Evolutionary conservation across 1,284 basidiomycete genomes (phyloP).

Genomic region (Sanguinoderma infundibulare): DNA sequence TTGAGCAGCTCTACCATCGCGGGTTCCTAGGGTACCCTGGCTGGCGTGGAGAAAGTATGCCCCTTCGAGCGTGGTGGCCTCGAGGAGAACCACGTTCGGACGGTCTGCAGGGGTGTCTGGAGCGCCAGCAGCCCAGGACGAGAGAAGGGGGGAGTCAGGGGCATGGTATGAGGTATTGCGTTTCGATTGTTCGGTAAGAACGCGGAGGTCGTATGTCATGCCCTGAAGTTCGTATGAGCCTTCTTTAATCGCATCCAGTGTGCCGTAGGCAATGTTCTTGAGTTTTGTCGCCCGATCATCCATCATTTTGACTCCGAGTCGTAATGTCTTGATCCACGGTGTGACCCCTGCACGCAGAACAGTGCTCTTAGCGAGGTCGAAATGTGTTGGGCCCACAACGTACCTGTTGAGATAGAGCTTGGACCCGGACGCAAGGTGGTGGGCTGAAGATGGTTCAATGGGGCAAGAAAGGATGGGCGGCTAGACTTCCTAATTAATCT

Average conservation of each 20-base stretch:
- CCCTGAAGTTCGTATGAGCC: slow-evolving; percentile 33
- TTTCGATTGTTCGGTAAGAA: slow-evolving; percentile 37
- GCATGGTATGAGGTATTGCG: slow-evolving; percentile 47
- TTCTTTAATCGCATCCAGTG: slow-evolving; percentile 36
- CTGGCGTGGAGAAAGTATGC: slow-evolving; percentile 36
- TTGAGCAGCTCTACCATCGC: slow-evolving; percentile 20
- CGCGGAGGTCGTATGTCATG: slow-evolving; percentile 36
- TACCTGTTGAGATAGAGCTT: too few relatives aligned
- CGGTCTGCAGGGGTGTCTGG: slow-evolving; percentile 18
- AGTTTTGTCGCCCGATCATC: slow-evolving; percentile 22
- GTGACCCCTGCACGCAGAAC: too few relatives aligned
- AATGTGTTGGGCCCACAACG: too few relatives aligned
- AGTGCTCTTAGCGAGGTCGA: too few relatives aligned
- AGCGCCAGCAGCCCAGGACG: slow-evolving; percentile 40
- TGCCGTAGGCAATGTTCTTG: slow-evolving; percentile 36
- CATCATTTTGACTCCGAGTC: slow-evolving; percentile 7
- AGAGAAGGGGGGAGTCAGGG: slow-evolving; percentile 42
- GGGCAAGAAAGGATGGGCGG: too few relatives aligned
- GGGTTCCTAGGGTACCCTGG: slow-evolving; percentile 16
- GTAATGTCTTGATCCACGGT: too few relatives aligned
- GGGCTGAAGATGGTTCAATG: too few relatives aligned
- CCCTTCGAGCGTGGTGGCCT: slow-evolving; percentile 60
- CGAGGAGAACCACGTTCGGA: slow-evolving; percentile 45
- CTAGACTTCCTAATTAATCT: too few relatives aligned
- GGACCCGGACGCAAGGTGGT: too few relatives aligned